phyloP scores from a whole-genome alignment of 2,329 filamentous ascomycete genomes.

The Stromatinia cepivora region DNA sequence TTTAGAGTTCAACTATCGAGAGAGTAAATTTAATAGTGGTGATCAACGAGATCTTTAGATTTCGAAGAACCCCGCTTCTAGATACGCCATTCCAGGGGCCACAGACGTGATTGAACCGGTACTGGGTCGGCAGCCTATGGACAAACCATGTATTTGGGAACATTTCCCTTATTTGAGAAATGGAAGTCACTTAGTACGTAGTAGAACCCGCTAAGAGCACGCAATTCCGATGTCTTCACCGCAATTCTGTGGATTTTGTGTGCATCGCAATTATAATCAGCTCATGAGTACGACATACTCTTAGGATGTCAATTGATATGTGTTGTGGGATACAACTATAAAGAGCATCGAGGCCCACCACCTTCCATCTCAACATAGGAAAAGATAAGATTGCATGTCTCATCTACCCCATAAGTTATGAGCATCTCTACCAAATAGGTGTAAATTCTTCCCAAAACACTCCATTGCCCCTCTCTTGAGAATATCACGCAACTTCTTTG shows the following conservation, averaged over 20 bases:
- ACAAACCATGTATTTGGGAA: neutral
- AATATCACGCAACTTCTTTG: constrained; percentile 9
- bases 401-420: neutral
- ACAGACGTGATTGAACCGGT: neutral
- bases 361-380: neutral
- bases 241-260: neutral
- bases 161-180: neutral
- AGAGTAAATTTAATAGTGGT: no score
- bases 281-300: neutral
- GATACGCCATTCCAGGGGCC: neutral
- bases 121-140: neutral
- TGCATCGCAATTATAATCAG: neutral
- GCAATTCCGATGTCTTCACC: neutral
- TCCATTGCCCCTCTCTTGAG: neutral
- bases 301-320: neutral
- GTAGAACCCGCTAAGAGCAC: neutral
- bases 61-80: neutral
- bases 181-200: neutral
- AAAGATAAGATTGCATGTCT: neutral
- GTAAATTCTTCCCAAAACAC: neutral
- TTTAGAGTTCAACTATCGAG: no score
- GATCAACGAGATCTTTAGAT: no score
- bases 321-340: neutral
- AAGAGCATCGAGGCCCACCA: neutral
- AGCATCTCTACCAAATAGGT: neutral